phyloP scores from a whole-genome alignment of 2,329 filamentous ascomycete genomes.

The Thielaviopsis euricoi region DNA sequence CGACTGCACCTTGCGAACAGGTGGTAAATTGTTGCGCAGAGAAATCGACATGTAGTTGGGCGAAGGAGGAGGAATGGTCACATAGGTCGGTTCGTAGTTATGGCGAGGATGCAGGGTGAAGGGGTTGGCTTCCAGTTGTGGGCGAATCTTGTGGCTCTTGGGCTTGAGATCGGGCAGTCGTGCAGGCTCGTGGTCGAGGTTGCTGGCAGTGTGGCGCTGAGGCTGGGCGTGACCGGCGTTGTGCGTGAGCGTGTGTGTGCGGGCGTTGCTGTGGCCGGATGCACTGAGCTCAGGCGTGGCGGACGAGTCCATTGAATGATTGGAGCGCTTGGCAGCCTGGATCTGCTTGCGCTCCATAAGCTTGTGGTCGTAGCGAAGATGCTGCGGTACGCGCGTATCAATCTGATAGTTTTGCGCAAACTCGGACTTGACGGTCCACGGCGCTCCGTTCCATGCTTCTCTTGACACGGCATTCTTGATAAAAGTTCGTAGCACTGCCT shows the following conservation, averaged over 20 bases:
- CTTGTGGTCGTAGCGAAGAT: slow-evolving; percentile 68
- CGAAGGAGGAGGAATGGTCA: slow-evolving; percentile 8
- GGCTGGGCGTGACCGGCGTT: neutral
- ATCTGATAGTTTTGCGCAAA: slow-evolving; percentile 76
- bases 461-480: slow-evolving; percentile 88
- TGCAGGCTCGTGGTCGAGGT: slow-evolving; percentile 28
- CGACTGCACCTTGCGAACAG: slow-evolving; percentile 14
- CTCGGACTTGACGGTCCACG: slow-evolving; percentile 83
- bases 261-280: slow-evolving; percentile 14
- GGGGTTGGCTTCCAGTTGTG: slow-evolving; percentile 9
- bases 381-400: slow-evolving; percentile 67
- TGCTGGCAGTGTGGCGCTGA: slow-evolving; percentile 6
- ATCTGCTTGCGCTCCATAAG: slow-evolving; percentile 59
- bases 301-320: slow-evolving; percentile 27
- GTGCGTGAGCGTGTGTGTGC: neutral
- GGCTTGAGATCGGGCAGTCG: slow-evolving; percentile 57
- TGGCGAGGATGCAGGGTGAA: slow-evolving; percentile 5
- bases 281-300: slow-evolving; percentile 15
- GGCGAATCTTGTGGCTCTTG: slow-evolving; percentile 30
- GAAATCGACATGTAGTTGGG: slow-evolving; percentile 11
- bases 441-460: slow-evolving; percentile 89
- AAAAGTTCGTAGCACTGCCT: slow-evolving; percentile 82
- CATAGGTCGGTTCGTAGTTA: slow-evolving; percentile 10
- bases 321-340: slow-evolving; percentile 47
- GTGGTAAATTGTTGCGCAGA: slow-evolving; percentile 22